Conservation (phyloP, 495 filamentous ascomycete genomes). For the Sordaria brevicollis region DNA sequence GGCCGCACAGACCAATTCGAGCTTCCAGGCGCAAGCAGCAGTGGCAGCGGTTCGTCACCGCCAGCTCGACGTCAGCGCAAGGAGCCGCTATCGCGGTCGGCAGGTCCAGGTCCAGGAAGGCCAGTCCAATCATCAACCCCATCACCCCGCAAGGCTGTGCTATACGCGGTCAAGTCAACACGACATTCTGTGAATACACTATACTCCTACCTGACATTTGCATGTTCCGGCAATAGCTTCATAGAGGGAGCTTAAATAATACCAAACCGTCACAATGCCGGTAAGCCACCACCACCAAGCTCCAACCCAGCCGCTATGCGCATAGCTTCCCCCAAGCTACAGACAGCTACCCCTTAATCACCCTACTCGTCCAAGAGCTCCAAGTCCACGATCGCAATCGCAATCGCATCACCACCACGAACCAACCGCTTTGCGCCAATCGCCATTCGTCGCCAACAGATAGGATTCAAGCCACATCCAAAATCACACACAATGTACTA, state of each 20-base stretch:
- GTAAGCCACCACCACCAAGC: background rate
- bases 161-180: background rate
- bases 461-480: background rate
- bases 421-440: background rate
- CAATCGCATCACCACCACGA: background rate
- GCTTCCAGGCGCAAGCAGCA: background rate
- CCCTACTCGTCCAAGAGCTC: background rate
- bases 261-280: conserved; percentile 4
- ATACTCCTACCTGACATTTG: background rate
- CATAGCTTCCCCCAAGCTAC: background rate
- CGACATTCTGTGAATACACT: background rate
- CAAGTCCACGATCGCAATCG: background rate
- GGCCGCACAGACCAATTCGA: background rate
- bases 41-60: background rate
- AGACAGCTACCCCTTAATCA: background rate
- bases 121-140: background rate
- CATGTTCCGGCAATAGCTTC: background rate
- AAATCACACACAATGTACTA: too few species aligned
- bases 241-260: background rate
- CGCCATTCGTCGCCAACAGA: background rate
- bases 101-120: background rate
- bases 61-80: background rate
- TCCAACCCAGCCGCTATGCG: background rate
- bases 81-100: background rate
- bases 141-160: conserved; percentile 24